These are phyloP conservation scores for Rosa multiflora DNA, from an alignment of 306 rosid genomes.

Conservation along the genomic window DNA sequence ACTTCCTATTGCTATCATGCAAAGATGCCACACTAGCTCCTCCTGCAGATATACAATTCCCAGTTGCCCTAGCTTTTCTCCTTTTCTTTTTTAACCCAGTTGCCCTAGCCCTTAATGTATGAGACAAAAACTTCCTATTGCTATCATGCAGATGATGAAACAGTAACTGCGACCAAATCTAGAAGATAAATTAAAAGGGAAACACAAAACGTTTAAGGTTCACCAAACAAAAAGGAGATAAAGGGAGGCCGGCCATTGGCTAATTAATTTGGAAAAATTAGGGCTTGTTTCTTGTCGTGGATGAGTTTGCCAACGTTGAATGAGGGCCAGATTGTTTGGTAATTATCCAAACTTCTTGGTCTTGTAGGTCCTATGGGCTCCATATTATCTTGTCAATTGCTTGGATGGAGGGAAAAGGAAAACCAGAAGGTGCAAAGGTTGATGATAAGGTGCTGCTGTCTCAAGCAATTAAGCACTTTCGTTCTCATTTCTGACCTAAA, in stretches of 20 bases:
- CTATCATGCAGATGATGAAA: not conserved
- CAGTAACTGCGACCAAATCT: not conserved
- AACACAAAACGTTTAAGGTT: constrained; percentile 13
- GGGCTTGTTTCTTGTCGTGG: not conserved
- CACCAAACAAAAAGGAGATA: not conserved
- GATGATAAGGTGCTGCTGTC: constrained; percentile 8
- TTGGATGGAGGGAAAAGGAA: constrained; percentile 2
- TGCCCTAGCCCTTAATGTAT: not conserved
- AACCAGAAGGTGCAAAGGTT: not conserved
- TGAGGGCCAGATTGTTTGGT: constrained; percentile 3
- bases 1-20: not conserved
- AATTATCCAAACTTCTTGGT: not conserved
- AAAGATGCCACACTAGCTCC: not conserved
- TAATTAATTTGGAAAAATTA: not conserved
- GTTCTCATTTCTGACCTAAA: not conserved
- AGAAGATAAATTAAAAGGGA: not conserved
- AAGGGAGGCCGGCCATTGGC: not conserved
- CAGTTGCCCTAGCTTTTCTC: not conserved
- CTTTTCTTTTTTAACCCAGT: not conserved
- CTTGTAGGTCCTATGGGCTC: constrained; percentile 3
- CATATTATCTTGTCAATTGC: not conserved
- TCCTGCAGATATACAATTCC: not conserved
- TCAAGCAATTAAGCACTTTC: not conserved
- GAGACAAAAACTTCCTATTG: not conserved
- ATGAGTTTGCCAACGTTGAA: constrained; percentile 11